Evolutionary conservation across 1,284 basidiomycete genomes (phyloP), one percentile per base, ranked within the genome.

Genomic region (Boletus semigastroideus): DNA sequence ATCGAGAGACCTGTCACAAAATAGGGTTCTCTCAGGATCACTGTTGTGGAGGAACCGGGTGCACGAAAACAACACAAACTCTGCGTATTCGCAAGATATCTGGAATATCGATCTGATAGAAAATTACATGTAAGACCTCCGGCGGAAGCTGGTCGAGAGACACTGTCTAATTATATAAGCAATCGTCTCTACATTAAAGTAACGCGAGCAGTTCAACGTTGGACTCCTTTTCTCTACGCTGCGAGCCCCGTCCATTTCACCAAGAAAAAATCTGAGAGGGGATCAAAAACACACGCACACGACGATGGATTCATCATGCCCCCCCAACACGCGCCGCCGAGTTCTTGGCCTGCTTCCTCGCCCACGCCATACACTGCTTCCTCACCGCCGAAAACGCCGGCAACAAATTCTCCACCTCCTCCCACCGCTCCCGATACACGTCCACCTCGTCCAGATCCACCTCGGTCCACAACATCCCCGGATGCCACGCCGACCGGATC

Each of bases 381-480:
- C 63, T 62, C 42, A 63, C 55, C 17, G 51, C 51, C 2, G 46
- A 44, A 25, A 64, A 62, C 25, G 51, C 63, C 14, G 61, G 61
- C 41, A 68, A 41, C 39, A 62, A 37, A 38, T n/a, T 31, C 31
- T 51, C 52, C 13, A 67, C 62, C 14, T 66, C 59, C 16, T 60
- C 55, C 65, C 65, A 67, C 45, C 39, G 30, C 33, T 59, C 51
- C 48, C 20, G 25, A 6, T 49, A 64, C 10, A 8, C 3, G 1
- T 57, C 52, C 51, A 33, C 22, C 12, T 54, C 51, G 1, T 59
- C 52, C 31, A 12, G 1, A 5, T 46, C 49, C 43, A 36, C 10
- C 2, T 56, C 46, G 34, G 33, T 28, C 41, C 38, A 46, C 2
- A 42, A 0, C n/a, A 14, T 19, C 1, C 7, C n/a, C 14, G 27